Conservation (phyloP, 129 eudicot genomes). For the Cynara cardunculus region DNA sequence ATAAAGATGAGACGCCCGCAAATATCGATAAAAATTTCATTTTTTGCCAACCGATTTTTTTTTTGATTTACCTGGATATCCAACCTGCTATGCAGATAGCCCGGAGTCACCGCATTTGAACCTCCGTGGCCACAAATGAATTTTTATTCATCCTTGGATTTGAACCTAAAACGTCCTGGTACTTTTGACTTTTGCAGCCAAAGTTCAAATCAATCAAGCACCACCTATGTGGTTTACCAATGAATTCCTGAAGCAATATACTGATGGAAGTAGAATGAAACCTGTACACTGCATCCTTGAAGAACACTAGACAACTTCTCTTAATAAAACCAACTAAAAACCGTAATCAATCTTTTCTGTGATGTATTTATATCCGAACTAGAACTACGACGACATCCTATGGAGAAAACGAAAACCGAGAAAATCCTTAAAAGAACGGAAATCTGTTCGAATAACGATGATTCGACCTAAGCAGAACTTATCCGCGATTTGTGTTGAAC, state of each 20-base stretch:
- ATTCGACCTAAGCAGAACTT: conserved; percentile 21
- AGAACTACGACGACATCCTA: conserved; percentile 24
- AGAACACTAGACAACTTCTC: conserved; percentile 19
- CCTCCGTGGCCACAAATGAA: too few relatives aligned
- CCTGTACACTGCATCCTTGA: conserved; percentile 4
- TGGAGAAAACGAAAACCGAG: not conserved
- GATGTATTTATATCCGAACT: conserved; percentile 19
- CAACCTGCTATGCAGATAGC: too few relatives aligned
- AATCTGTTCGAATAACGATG: not conserved
- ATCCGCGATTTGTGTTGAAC: conserved; percentile 41
- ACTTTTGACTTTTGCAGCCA: too few relatives aligned
- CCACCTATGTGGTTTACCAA: too few relatives aligned
- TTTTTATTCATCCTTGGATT: too few relatives aligned
- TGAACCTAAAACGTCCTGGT: too few relatives aligned
- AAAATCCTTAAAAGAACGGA: not conserved
- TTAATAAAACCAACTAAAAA: conserved; percentile 18
- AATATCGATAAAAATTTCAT: not conserved
- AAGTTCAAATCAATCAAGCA: too few relatives aligned
- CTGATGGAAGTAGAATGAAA: not conserved
- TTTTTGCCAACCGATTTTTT: too few relatives aligned
- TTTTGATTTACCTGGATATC: too few relatives aligned
- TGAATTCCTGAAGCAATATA: not conserved
- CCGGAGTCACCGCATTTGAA: too few relatives aligned
- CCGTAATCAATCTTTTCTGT: not conserved
- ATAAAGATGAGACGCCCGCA: not conserved